Percentiles rank a stretch among this genome's conserved stretches.
Evolutionary conservation across 2,329 filamentous ascomycete species (phyloP).

Genomic region (Paraphaeosphaeria minitans): DNA sequence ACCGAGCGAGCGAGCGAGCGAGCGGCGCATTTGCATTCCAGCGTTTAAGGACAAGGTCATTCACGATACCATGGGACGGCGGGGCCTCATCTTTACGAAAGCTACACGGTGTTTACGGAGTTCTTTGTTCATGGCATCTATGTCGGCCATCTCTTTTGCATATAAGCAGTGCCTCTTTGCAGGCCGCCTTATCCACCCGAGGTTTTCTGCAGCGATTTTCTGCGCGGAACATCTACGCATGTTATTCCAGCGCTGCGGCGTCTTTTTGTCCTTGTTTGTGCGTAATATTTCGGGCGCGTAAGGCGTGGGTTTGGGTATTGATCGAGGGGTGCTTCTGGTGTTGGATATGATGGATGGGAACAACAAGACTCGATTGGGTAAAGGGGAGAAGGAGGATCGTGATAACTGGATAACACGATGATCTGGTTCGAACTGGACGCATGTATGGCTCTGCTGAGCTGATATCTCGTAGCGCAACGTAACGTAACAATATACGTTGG

Average conservation of each 20-base stretch:
- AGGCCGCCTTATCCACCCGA: not conserved
- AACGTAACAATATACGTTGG: not conserved
- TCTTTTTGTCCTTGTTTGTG: not conserved
- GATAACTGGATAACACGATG: too few species aligned
- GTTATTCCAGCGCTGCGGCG: not conserved
- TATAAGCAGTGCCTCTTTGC: not conserved
- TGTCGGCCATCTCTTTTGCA: not conserved
- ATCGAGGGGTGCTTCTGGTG: not conserved
- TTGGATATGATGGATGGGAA: not conserved
- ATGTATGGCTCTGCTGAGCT: not conserved
- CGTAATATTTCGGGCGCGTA: conserved; percentile 3
- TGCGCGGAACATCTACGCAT: conserved; percentile 1
- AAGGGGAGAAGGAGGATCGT: too few species aligned
- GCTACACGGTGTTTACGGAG: conserved; percentile 10
- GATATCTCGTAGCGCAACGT: not conserved
- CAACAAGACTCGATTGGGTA: too few species aligned
- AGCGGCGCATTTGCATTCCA: conserved; percentile 13
- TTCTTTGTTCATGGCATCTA: not conserved
- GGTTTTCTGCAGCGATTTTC: not conserved
- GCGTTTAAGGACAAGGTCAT: conserved; percentile 9
- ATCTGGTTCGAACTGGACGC: not conserved
- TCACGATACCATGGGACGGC: conserved; percentile 13
- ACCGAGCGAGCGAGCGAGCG: conserved; percentile 9
- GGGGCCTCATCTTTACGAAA: not conserved
- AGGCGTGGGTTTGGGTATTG: not conserved